Evolutionary conservation across 2,329 filamentous ascomycete species (phyloP), one percentile per base, ranked within the genome.

Genomic region (Scedosporium boydii): DNA sequence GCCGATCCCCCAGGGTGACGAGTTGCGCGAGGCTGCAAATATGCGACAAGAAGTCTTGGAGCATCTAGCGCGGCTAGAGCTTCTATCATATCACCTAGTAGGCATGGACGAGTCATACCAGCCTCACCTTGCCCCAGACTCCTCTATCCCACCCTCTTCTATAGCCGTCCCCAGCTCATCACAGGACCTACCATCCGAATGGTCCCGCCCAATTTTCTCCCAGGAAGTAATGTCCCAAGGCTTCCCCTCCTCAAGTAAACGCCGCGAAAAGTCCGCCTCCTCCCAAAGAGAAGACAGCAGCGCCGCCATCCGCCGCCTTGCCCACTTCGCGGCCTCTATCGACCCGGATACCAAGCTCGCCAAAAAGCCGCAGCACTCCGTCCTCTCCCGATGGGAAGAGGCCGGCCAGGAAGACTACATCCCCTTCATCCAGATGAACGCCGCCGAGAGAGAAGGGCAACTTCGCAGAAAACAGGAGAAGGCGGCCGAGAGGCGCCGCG

Each of bases 381-480:
- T 77, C 1, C 67, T 79, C 1, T 69, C 72, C 4, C 71, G 71
- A 64, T 79, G 77, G 77, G 67, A 69, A 1, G 70, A 76, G 57
- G 72, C 72, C 6, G 76, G 75, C 18, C 67, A 72, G 2, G 68
- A 70, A 18, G 67, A 69, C 48, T 79, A 79, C 61, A 63, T 75
- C 3, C 77, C 76, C 16, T 65, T 64, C 7, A 56, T 62, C 29
- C 44, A 55, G 16, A 29, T 53, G 18, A 38, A 53, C 27, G 48
- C 59, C 5, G 44, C 58, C 10, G 38, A 41, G 38, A 58, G 57
- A 34, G 58, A 66, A 12, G 53, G 59, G n/a, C 38, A 56, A 10
- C 59, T 66, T 4, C 41, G 42, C 18, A 51, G 62, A 16, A 66
- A 62, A 58, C 62, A 56, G 44, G 58, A 56, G 10, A 55, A 42